Base-by-base conservation (phyloP, 2,329 filamentous ascomycete species). In the Immersiporthe knoxdaviesiana region DNA sequence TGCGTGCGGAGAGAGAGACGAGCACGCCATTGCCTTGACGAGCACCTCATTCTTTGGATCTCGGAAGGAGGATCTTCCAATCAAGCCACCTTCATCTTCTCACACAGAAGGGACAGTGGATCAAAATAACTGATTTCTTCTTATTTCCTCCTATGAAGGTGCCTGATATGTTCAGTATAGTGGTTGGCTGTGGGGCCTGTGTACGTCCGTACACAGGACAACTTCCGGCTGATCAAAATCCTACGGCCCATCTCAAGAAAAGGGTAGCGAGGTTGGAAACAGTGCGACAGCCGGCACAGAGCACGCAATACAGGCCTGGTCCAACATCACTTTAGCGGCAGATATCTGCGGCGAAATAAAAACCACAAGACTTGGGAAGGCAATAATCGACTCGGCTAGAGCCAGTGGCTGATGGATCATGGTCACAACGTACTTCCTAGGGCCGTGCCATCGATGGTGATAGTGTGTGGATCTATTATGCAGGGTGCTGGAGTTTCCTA, bases 271-370 rank as follows among this genome's bases (percentile, higher is more conserved):
- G 60, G 41, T 37, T n/a, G n/a, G 18, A 18, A 59, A 6, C 44
- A n/a, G 32, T 7, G 56, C 30, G 56, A 59, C 56, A 37, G 30
- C 56, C 56, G 52, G n/a, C 27, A 58, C 12, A 70, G 66, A 70
- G 66, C 66, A 70, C 69, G 69, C 63, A 67, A 70, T 68, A 11
- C 39, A 47, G 18, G 41, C 63, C 63, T 56, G 35, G 52, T 63
- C 59, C 65, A 66, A 56, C 66, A 70, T 47, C 68, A 70, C 63
- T 66, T 70, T 68, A 70, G 68, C 68, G 59, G 56, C 66, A 63
- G 24, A 54, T 11, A 58, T 12, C n/a, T 35, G 21, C 52, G 47
- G 18, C 32, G 27, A 65, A 52, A 56, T 10, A 39, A 32, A 35
- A 4, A 35, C 35, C 39, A 50, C 63, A 47, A n/a, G 50, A 47